Base-by-base conservation (phyloP, 306 rosid genomes). In the Pterocarpus santalinus region DNA sequence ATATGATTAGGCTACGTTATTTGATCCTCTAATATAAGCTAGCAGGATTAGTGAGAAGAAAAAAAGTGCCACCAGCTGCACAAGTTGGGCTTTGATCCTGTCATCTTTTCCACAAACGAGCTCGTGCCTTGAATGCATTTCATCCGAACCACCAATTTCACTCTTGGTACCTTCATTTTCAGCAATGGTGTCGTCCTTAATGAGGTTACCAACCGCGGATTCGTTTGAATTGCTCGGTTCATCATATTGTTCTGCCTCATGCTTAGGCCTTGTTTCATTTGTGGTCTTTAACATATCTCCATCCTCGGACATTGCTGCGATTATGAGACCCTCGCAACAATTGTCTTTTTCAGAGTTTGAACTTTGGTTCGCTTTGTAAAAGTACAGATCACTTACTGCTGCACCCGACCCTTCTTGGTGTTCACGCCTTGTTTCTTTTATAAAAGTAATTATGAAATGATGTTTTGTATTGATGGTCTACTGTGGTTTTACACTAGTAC, bases 21-120 rank as follows among this genome's bases (percentile, higher is more conserved):
- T 67, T 81, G 28, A 66, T 58, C 39, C 44, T 36, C 28, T 22
- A 36, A 81, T 57, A 81, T 22, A 80, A 38, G 66, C 68, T 49
- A 77, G 73, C 14, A 83, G 17, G 64, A 85, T 38, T 12, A 83
- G 55, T 14, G 35, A 11, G 52, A 61, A 22, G 68, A 78, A 81
- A 14, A 77, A 69, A 51, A 82, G 57, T 28, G 84, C 72, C 47
- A 73, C 36, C 34, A 80, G 35, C 46, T 72, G 76, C 47, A 55
- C 28, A 49, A 39, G 33, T 60, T 17, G 62, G 47, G 15, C 62
- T 78, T 49, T 82, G 57, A 64, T 57, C 80, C 33, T 56, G 43
- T 41, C 72, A 35, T 43, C 51, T 49, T 63, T 57, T 7, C 65
- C 62, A 36, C 65, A 52, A n/a, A 55, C 47, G 1, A 39, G 9